Conservation (phyloP, 2,329 filamentous ascomycete species). For the Coniochaeta sp. region DNA sequence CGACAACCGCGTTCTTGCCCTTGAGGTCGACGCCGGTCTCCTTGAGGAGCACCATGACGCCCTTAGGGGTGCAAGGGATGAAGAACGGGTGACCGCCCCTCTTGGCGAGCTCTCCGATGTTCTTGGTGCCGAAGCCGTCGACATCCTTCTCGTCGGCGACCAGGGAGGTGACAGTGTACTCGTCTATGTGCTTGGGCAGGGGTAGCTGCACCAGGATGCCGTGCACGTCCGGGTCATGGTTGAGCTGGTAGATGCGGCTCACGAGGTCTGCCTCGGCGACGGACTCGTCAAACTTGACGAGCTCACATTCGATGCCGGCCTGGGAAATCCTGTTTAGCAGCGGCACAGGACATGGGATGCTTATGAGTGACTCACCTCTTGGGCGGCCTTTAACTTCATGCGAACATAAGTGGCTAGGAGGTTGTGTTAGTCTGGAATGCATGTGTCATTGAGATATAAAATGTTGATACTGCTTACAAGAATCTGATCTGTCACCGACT, state of each 20-base stretch:
- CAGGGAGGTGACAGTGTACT: conserved; percentile 83
- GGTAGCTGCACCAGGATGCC: conserved; percentile 93
- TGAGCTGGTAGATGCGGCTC: conserved; percentile 71
- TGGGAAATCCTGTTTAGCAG: conserved; percentile 25
- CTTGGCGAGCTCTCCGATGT: conserved; percentile 97
- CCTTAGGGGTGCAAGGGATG: conserved; percentile 92
- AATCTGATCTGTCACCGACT: conserved; percentile 93
- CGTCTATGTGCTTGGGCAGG: conserved; percentile 80
- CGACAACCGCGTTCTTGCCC: conserved; percentile 90
- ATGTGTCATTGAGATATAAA: background rate
- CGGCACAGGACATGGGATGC: background rate
- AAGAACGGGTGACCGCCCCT: conserved; percentile 85
- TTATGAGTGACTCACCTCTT: conserved; percentile 56
- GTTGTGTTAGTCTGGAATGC: background rate
- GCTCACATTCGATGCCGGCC: conserved; percentile 84
- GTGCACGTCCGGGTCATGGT: conserved; percentile 80
- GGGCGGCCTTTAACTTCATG: conserved; percentile 97
- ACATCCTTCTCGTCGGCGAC: conserved; percentile 95
- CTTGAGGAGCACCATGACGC: conserved; percentile 86
- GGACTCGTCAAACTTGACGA: conserved; percentile 75
- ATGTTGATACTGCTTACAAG: conserved; percentile 59
- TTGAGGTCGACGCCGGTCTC: conserved; percentile 75
- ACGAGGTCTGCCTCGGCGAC: conserved; percentile 82
- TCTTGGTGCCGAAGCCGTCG: conserved; percentile 88
- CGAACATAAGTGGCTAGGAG: conserved; percentile 88